Conservation (phyloP, 768 basidiomycete genomes). For the Crucibulum laeve region DNA sequence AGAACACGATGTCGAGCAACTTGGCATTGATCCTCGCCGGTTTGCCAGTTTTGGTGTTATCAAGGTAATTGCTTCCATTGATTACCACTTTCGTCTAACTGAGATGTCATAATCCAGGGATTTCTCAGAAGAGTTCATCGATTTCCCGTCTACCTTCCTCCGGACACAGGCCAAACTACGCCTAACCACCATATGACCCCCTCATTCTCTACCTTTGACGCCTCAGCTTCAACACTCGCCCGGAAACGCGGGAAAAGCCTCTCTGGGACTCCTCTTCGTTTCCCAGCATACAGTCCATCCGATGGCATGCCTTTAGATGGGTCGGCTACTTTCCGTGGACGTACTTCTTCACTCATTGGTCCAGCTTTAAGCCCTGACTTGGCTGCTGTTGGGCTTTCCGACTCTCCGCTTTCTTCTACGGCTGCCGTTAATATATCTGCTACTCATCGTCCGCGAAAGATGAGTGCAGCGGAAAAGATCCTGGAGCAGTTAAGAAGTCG, state of each 20-base stretch:
- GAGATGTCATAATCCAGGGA: slow-evolving; percentile 47
- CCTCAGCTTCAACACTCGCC: slow-evolving; percentile 16
- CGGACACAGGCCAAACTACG: slow-evolving; percentile 18
- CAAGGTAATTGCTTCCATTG: slow-evolving; percentile 53
- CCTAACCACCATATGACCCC: slow-evolving; percentile 3
- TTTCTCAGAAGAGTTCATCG: slow-evolving; percentile 91
- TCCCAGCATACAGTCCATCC: slow-evolving; percentile 19
- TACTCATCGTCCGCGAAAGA: slow-evolving; percentile 39
- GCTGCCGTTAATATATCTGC: slow-evolving; percentile 22
- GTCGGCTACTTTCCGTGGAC: no score
- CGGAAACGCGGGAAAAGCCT: slow-evolving; percentile 37
- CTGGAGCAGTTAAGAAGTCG: slow-evolving; percentile 60
- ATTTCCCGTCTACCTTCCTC: slow-evolving; percentile 73
- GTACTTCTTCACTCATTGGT: no score
- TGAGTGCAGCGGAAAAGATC: slow-evolving; percentile 66
- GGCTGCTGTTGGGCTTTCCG: slow-evolving; percentile 8
- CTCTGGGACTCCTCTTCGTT: slow-evolving; percentile 20
- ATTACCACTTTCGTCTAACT: neutral
- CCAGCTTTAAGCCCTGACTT: slow-evolving; percentile 13
- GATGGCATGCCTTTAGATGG: slow-evolving; percentile 13
- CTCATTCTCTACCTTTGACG: slow-evolving; percentile 10
- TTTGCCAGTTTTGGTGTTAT: slow-evolving; percentile 97
- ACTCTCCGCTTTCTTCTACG: slow-evolving; percentile 11
- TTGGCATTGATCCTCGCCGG: slow-evolving; percentile 88
- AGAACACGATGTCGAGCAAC: slow-evolving; percentile 56